Base-by-base conservation (phyloP, 352 stramenopile genomes). In the Globisporangium sylvaticum region DNA sequence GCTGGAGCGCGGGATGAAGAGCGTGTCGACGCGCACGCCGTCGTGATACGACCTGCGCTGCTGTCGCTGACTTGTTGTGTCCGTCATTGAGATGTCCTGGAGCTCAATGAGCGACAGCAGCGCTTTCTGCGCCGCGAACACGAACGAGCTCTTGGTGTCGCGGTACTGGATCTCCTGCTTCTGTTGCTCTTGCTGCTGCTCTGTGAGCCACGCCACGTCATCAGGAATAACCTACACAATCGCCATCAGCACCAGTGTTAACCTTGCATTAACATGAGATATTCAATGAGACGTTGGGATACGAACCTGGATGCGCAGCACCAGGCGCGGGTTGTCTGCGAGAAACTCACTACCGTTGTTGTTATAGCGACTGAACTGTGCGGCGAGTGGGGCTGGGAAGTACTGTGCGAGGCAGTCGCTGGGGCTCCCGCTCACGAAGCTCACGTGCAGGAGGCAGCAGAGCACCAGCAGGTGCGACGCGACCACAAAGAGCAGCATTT, bases 101-200 rank as follows among this genome's bases (percentile, higher is more conserved):
- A 69, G 70, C 58, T 88, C 73, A 4, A 84, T 57, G 31, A 96
- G 76, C 58, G 87, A 78, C n/a, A 97, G 72, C 2, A 94, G 68
- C 24, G 74, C 86, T 25, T 80, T 88, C 54, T 94, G 75, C 6
- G 83, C 69, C 0, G 83, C 87, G 64, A 84, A 96, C 5, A 96
- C 70, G 66, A 80, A 93, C 25, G 83, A 81, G 32, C 74, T 66
- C 12, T 67, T 50, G n/a, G 58, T 57, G 64, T 74, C 61, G 9
- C 12, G 66, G 22, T 70, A 65, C 0, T 32, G 24, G 25, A 58
- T 42, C 27, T 70, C 27, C 4, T 15, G 14, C 27, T 53, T 15
- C n/a, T 32, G 48, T 20, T 27, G 48, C 20, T 27, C n/a, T 55
- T 46, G n/a, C 22, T 48, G 8, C 32, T 54, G 48, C 9, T 42